Evolutionary conservation across 1,139 yeast genomes (phyloP), one percentile per base, ranked within the genome.

Genomic region (Yamadazyma friedrichii): DNA sequence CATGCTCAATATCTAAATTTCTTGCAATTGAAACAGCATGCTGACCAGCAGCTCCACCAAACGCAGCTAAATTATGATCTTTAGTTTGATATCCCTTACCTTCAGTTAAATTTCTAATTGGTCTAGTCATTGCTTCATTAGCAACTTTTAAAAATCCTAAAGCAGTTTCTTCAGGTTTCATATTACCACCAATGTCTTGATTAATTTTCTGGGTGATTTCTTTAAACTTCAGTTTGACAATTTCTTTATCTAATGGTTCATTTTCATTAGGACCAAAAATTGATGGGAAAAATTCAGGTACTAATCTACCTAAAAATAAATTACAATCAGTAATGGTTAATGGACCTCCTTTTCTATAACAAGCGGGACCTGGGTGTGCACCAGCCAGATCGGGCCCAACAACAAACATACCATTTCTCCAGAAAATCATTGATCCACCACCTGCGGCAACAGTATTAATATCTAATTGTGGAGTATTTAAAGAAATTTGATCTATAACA

Each of bases 361-460:
- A 76, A 2, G 79, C 80, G 1, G 82, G 82, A 6, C 82, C 82
- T 1, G 82, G 82, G 49, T 77, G 80, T 2, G 82, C 78, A 28
- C 75, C 59, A 2, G 82, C 82, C 41, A 75, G 65, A 47, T 77
- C 81, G 1, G 82, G 82, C 2, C 82, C 82, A 9, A 76, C 82
- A 3, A 55, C 64, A 50, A 74, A 77, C 22, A 76, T 58, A 4
- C 82, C 81, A 48, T 76, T 74, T 39, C 62, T 59, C 67, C 76
- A 76, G 39, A 60, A 59, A 31, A 76, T 55, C 39, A 74, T 73
- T 5, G 79, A 73, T 4, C 83, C 81, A 28, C 82, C 82, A 24
- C 82, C 83, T 12, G 82, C 82, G 20, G 82, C 83, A 9, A 77
- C 83, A 2, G 82, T 77, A 44, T 74, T 75, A 44, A 77, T 77